Evolutionary conservation across 1,139 yeast species (phyloP).

Genomic region (Magnusiomyces tetraspermus): DNA sequence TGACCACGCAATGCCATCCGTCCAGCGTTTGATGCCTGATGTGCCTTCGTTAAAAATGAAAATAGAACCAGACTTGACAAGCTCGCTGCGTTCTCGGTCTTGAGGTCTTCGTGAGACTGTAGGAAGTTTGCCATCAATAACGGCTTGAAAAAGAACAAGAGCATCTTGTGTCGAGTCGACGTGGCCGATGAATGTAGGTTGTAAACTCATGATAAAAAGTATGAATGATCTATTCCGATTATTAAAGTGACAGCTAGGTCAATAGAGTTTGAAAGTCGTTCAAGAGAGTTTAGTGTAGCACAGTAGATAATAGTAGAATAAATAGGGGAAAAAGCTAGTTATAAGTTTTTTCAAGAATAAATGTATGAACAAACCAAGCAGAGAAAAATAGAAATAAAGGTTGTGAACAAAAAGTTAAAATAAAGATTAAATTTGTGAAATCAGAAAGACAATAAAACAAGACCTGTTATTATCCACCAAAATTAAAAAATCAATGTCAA

Average conservation of each 20-base stretch:
- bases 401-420: neutral
- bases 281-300: neutral
- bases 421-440: too few species aligned
- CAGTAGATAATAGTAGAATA: too few species aligned
- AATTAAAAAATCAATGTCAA: too few species aligned
- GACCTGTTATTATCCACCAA: too few species aligned
- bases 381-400: neutral
- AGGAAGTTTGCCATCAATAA: conserved; percentile 49
- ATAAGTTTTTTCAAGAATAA: too few species aligned
- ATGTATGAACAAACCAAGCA: neutral
- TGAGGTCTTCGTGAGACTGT: conserved; percentile 75
- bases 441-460: too few species aligned
- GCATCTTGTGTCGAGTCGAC: conserved; percentile 81
- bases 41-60: conserved; percentile 78
- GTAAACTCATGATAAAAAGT: conserved; percentile 22
- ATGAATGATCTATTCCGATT: neutral
- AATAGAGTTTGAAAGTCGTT: neutral
- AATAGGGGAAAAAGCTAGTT: too few species aligned
- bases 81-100: conserved; percentile 57
- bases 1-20: conserved; percentile 89
- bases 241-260: neutral
- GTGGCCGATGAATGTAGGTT: conserved; percentile 68
- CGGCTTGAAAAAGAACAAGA: conserved; percentile 68
- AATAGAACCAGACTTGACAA: conserved; percentile 69
- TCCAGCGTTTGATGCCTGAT: conserved; percentile 86